Base-by-base conservation (phyloP, 2,329 filamentous ascomycete genomes). In the Neoscytalidium dimidiatum region DNA sequence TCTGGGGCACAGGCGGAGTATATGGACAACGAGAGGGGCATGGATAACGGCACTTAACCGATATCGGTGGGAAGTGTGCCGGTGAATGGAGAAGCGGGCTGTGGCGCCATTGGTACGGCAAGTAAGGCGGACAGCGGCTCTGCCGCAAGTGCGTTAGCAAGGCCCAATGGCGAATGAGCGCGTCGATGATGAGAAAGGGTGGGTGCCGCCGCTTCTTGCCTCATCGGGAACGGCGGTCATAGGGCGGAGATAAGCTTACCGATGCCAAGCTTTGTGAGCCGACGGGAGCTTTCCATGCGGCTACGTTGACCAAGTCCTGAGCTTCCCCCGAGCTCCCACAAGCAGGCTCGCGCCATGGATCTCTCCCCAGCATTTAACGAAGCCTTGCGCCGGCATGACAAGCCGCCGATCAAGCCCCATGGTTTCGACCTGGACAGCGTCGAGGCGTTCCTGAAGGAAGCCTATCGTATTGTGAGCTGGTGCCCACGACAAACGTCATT, bases 381-480 rank as follows among this genome's bases (percentile, higher is more conserved):
- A 75, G 83, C 90, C 52, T 84, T 94, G 26, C 84, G 84, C 71
- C 80, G 83, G 70, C 86, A 86, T 67, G 80, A 86, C 77, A 84
- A 84, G 49, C 79, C 81, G 29, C 79, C 82, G 7, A 82, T 84
- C 13, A 69, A 84, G 79, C 70, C 75, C 64, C 75, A 79, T 66
- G 73, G 72, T 11, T 81, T 78, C 67, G 74, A 75, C 66, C 71
- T 78, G 60, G 74, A 74, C 52, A 72, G 73, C 62, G 85, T 95
- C 58, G 92, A 97, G 75, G 90, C 91, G 72, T 99, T 98, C 75
- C 82, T 98, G 35, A 93, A 94, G 74, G 94, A 98, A 79, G 95
- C 95, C 62, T 95, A 96, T 79, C 88, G 90, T 75, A 97, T 98
- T 77, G 94, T 96, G 81, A 73, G 85, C 29, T n/a, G 21, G 77